These are phyloP conservation scores for Kurtzmaniella quercitrusa DNA, from an alignment of 1,139 yeast species.

Conservation along the genomic window DNA sequence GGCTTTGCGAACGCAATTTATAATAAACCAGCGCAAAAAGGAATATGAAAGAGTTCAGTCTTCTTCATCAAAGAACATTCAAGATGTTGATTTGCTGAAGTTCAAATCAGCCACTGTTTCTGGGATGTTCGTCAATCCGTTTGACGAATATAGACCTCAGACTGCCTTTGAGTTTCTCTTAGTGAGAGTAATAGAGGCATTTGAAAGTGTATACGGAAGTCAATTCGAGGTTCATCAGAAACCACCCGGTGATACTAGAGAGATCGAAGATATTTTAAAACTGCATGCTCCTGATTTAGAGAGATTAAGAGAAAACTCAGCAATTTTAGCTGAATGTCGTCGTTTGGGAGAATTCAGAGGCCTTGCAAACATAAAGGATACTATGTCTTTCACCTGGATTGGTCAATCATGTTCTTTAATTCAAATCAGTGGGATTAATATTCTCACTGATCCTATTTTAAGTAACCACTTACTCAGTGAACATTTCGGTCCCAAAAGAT, in stretches of 20 bases:
- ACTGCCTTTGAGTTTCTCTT: conserved; percentile 80
- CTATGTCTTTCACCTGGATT: conserved; percentile 78
- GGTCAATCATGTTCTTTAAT: conserved; percentile 87
- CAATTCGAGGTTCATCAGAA: conserved; percentile 42
- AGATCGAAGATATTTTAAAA: conserved; percentile 55
- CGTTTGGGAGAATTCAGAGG: conserved; percentile 16
- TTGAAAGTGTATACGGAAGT: conserved; percentile 66
- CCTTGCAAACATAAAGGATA: conserved; percentile 31
- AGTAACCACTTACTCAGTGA: conserved; percentile 63
- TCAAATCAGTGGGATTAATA: conserved; percentile 67
- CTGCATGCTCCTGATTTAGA: conserved; percentile 55
- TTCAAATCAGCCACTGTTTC: conserved; percentile 55
- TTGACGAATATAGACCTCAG: conserved; percentile 86
- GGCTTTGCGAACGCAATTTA: conserved; percentile 50
- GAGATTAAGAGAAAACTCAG: conserved; percentile 30
- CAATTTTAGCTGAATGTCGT: conserved; percentile 26
- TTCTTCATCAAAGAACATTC: conserved; percentile 4
- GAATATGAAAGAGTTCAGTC: conserved; percentile 23
- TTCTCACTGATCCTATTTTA: conserved; percentile 83
- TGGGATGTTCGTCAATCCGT: conserved; percentile 88
- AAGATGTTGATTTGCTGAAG: conserved; percentile 20
- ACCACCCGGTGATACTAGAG: conserved; percentile 42
- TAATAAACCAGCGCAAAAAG: conserved; percentile 51
- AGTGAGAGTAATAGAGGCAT: conserved; percentile 66
- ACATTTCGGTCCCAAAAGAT: conserved; percentile 74